These are phyloP conservation scores for Chrysoporthe cubensis DNA, from an alignment of 2,329 filamentous ascomycete species.

Conservation along the genomic window DNA sequence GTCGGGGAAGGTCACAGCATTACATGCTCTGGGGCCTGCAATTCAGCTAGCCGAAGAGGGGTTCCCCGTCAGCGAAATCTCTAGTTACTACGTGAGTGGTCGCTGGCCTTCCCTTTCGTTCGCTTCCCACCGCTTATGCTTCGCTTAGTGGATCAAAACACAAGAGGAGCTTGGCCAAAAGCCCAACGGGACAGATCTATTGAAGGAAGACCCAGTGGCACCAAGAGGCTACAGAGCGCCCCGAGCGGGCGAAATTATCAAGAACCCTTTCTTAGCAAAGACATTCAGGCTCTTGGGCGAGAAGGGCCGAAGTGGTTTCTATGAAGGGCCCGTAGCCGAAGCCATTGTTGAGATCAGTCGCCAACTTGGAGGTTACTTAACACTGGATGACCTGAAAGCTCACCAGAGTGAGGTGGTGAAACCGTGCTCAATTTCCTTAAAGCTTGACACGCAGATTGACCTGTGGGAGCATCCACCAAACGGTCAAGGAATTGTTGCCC, in stretches of 20 bases:
- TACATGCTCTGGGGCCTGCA: conserved; percentile 17
- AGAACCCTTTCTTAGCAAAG: conserved; percentile 75
- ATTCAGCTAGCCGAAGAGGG: conserved; percentile 25
- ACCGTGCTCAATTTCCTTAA: conserved; percentile 23
- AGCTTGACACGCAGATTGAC: conserved; percentile 56
- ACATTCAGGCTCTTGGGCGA: conserved; percentile 78
- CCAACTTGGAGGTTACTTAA: conserved; percentile 74
- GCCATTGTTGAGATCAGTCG: conserved; percentile 76
- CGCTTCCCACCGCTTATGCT: not conserved
- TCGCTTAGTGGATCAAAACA: conserved; percentile 32
- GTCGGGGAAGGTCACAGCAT: not conserved
- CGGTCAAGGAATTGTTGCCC: conserved; percentile 89
- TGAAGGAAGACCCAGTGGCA: conserved; percentile 72
- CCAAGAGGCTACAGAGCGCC: conserved; percentile 74
- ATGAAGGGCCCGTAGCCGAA: conserved; percentile 79
- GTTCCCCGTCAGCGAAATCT: conserved; percentile 68
- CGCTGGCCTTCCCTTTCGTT: conserved; percentile 40
- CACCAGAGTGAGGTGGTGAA: conserved; percentile 61
- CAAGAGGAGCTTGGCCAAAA: conserved; percentile 32
- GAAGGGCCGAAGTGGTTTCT: conserved; percentile 86
- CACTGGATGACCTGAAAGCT: conserved; percentile 75
- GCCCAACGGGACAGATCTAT: conserved; percentile 62
- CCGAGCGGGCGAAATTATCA: conserved; percentile 79
- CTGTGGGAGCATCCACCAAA: conserved; percentile 97
- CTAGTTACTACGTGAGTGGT: conserved; percentile 76